phyloP scores from a whole-genome alignment of 2,329 filamentous ascomycete species.

The Onygenales sp. region DNA sequence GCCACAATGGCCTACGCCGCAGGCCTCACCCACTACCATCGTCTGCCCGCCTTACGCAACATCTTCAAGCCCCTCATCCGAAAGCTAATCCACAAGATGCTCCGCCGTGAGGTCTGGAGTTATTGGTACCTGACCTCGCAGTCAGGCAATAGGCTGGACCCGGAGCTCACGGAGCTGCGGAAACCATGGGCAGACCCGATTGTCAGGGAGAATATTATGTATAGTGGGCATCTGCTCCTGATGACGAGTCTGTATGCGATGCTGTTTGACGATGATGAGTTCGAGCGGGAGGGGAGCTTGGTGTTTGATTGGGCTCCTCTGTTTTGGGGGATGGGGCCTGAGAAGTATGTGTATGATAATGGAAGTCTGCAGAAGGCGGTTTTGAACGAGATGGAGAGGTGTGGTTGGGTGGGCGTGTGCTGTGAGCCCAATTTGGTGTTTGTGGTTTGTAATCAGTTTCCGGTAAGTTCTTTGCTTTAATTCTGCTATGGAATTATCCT shows the following conservation, averaged over 20 bases:
- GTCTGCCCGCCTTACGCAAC: conserved; percentile 24
- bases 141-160: conserved; percentile 25
- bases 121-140: conserved; percentile 35
- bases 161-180: conserved; percentile 28
- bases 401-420: conserved; percentile 32
- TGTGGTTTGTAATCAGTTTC: conserved; percentile 35
- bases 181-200: conserved; percentile 36
- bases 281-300: conserved; percentile 23
- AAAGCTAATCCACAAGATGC: conserved; percentile 32
- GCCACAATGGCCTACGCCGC: conserved; percentile 33
- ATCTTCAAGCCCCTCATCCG: conserved; percentile 27
- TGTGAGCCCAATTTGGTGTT: conserved; percentile 32
- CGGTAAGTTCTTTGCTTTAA: conserved; percentile 15
- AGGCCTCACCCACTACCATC: conserved; percentile 30
- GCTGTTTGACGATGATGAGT: conserved; percentile 34
- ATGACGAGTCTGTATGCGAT: conserved; percentile 33
- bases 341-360: conserved; percentile 26
- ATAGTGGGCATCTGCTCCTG: conserved; percentile 31
- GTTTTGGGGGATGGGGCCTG: conserved; percentile 28
- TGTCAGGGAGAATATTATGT: conserved; percentile 35
- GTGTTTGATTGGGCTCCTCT: conserved; percentile 32
- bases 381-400: conserved; percentile 28
- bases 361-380: conserved; percentile 26
- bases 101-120: conserved; percentile 33
- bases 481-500: no score